phyloP scores from a whole-genome alignment of 768 basidiomycete species.

The Dacryopinax primogenitus region DNA sequence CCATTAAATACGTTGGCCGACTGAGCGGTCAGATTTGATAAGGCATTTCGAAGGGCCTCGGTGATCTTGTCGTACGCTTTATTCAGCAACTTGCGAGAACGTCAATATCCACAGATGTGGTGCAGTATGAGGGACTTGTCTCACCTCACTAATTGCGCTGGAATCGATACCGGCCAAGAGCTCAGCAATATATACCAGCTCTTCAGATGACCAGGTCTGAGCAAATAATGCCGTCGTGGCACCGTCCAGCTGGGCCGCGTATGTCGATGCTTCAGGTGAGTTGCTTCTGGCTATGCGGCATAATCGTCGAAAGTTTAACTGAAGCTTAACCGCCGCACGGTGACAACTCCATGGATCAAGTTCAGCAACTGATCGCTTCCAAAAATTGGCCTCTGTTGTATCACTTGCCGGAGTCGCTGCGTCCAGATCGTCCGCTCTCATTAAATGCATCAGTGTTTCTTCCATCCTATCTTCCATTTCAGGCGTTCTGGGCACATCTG shows the following conservation, averaged over 20 bases:
- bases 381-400: not conserved
- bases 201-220: not conserved
- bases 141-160: not conserved
- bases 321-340: not conserved
- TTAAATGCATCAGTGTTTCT: not conserved
- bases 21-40: not conserved
- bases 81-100: not conserved
- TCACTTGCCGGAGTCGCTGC: not conserved
- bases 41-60: not conserved
- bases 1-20: constrained; percentile 5
- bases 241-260: not conserved
- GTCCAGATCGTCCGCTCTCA: not conserved
- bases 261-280: not conserved
- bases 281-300: not conserved
- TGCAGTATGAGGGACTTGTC: not conserved
- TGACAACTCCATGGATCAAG: constrained; percentile 5
- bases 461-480: constrained; percentile 1
- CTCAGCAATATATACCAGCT: not conserved
- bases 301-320: not conserved
- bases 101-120: not conserved
- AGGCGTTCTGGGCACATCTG: not conserved
- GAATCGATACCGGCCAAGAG: not conserved
- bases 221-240: not conserved
- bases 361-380: not conserved
- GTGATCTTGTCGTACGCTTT: constrained; percentile 1